Percentiles rank a stretch among this genome's conserved stretches.
Evolutionary conservation across 495 filamentous ascomycete genomes (phyloP).

Genomic region (Penicillium manginii): DNA sequence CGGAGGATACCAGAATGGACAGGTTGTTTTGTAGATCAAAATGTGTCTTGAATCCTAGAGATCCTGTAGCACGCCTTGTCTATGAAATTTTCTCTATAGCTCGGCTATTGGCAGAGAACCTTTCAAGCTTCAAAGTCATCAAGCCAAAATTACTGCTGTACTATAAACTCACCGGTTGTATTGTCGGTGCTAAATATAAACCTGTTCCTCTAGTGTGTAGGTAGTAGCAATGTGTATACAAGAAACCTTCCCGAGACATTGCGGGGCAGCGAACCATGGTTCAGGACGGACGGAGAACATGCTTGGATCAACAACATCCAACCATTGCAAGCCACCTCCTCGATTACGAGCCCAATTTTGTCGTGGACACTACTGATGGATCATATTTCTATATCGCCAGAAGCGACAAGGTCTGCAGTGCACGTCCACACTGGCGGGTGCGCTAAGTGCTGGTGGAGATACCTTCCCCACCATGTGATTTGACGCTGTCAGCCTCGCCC

Average conservation of each 20-base stretch:
- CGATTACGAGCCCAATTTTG: background rate
- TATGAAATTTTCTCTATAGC: background rate
- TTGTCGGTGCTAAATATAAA: background rate
- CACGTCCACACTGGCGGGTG: background rate
- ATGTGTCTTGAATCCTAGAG: background rate
- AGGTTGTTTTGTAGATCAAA: background rate
- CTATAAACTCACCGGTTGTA: background rate
- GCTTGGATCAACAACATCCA: slow-evolving; percentile 2
- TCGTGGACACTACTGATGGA: background rate
- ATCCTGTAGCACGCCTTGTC: background rate
- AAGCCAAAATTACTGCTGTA: too few relatives aligned
- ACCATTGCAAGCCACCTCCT: background rate
- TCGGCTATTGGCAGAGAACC: background rate
- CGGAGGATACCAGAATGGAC: background rate
- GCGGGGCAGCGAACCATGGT: slow-evolving; percentile 1
- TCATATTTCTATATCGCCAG: background rate
- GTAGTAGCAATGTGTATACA: background rate
- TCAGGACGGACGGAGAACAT: background rate
- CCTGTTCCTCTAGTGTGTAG: background rate
- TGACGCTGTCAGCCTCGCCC: slow-evolving; percentile 5
- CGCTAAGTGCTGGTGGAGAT: background rate
- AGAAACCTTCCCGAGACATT: background rate
- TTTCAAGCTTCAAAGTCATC: too few relatives aligned
- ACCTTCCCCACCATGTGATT: slow-evolving; percentile 14
- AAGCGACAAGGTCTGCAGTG: background rate